These are phyloP conservation scores for Ambrosiella xylebori DNA, from an alignment of 2,329 filamentous ascomycete genomes.

Conservation along the genomic window DNA sequence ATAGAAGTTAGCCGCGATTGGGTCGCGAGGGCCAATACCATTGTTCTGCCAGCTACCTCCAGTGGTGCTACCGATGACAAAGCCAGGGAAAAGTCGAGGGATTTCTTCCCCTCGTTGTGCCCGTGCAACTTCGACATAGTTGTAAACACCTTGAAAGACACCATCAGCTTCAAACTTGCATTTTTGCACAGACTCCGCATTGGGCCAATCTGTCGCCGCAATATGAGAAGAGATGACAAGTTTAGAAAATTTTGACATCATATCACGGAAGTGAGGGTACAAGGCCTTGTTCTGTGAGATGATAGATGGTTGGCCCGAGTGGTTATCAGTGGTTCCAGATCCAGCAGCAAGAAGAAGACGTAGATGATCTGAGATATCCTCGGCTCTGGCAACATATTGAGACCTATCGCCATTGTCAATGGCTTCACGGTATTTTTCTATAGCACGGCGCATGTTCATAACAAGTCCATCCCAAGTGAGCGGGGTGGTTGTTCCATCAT, in stretches of 20 bases:
- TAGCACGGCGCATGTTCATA: conserved; percentile 78
- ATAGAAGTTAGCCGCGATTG: conserved; percentile 65
- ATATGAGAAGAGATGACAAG: conserved; percentile 95
- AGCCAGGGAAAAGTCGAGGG: conserved; percentile 80
- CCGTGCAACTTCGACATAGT: conserved; percentile 87
- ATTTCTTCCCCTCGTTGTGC: conserved; percentile 89
- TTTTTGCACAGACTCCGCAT: conserved; percentile 83
- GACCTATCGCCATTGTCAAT: conserved; percentile 68
- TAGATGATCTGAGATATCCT: conserved; percentile 94
- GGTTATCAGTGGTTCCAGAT: conserved; percentile 94
- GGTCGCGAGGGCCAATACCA: conserved; percentile 45
- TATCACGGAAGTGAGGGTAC: conserved; percentile 93
- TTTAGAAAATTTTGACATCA: conserved; percentile 99
- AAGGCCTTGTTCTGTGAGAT: conserved; percentile 95
- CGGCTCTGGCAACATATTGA: conserved; percentile 85
- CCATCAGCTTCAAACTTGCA: conserved; percentile 96
- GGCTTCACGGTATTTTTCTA: conserved; percentile 81
- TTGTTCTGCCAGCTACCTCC: conserved; percentile 82
- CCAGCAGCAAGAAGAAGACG: conserved; percentile 85
- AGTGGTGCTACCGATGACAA: conserved; percentile 66
- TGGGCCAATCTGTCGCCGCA: conserved; percentile 87
- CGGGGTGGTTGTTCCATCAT: conserved; percentile 64
- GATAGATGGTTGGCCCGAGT: conserved; percentile 96
- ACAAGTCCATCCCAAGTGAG: conserved; percentile 82
- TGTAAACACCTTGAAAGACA: conserved; percentile 81